These are phyloP conservation scores for Umbelopsis isabellina DNA, from an alignment of 192 early-diverging fungal genomes.

Conservation along the genomic window DNA sequence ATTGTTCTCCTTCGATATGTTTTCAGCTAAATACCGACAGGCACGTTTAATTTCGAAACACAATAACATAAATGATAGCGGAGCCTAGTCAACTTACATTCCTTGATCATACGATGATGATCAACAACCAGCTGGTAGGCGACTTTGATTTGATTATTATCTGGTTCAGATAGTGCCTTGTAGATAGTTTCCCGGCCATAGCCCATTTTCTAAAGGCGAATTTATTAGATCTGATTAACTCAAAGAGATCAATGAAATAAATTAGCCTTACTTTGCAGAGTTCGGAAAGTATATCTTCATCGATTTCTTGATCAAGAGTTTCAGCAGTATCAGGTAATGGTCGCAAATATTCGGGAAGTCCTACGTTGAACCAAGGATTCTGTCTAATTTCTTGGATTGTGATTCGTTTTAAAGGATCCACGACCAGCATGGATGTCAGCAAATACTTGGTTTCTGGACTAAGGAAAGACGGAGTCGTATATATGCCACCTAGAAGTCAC, in stretches of 20 bases:
- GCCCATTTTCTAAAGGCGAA: constrained; percentile 70
- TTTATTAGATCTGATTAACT: background rate
- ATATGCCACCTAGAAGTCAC: constrained; percentile 74
- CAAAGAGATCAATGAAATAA: background rate
- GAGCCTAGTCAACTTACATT: constrained; percentile 37
- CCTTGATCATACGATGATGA: constrained; percentile 68
- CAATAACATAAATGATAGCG: too few relatives aligned
- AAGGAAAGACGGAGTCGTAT: constrained; percentile 86
- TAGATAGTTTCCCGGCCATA: constrained; percentile 68
- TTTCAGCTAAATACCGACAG: constrained; percentile 27
- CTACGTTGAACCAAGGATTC: constrained; percentile 91
- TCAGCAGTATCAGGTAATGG: constrained; percentile 76
- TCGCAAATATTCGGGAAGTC: constrained; percentile 90
- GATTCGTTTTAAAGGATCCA: constrained; percentile 95
- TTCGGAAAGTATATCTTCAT: constrained; percentile 82
- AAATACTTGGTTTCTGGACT: constrained; percentile 82
- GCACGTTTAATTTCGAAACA: too few relatives aligned
- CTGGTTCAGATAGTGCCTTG: constrained; percentile 75
- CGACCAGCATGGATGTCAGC: constrained; percentile 88
- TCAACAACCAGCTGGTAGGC: constrained; percentile 97
- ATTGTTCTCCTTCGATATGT: constrained; percentile 46
- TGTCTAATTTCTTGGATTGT: constrained; percentile 88
- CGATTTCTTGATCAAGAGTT: constrained; percentile 65
- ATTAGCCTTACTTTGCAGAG: constrained; percentile 63
- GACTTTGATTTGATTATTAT: constrained; percentile 95